phyloP scores from a whole-genome alignment of 148 eudicot species.

The Amaranthus cruentus region DNA sequence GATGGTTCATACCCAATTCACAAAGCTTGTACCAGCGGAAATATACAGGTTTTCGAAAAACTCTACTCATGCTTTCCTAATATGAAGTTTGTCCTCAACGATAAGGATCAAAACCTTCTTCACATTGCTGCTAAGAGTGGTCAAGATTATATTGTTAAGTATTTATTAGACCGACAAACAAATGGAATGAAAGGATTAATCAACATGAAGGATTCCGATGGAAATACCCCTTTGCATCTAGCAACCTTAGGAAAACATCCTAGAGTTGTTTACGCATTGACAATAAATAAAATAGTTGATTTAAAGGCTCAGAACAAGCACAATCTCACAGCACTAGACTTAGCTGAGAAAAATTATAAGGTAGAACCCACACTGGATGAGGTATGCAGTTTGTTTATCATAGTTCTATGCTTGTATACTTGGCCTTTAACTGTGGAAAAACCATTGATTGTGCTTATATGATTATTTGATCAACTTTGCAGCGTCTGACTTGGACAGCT shows the following conservation, averaged over 20 bases:
- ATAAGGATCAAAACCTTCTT: neutral
- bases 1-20: neutral
- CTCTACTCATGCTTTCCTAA: neutral
- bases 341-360: neutral
- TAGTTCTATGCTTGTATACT: too few relatives aligned
- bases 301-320: neutral
- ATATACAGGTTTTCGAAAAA: neutral
- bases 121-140: neutral
- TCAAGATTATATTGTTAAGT: neutral
- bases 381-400: neutral
- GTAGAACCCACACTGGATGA: neutral
- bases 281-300: neutral
- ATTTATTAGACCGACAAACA: neutral
- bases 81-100: neutral
- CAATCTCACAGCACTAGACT: conserved; percentile 8
- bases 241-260: conserved; percentile 9
- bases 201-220: conserved; percentile 5
- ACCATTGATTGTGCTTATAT: neutral
- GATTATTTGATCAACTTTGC: neutral
- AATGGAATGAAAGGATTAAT: neutral
- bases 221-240: conserved; percentile 19
- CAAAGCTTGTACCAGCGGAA: neutral
- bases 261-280: conserved; percentile 5
- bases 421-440: too few relatives aligned
- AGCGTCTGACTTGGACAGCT: conserved; percentile 16